Evolutionary conservation across 495 filamentous ascomycete genomes (phyloP), one percentile per base, ranked within the genome.

Genomic region (Talaromyces wortmannii): DNA sequence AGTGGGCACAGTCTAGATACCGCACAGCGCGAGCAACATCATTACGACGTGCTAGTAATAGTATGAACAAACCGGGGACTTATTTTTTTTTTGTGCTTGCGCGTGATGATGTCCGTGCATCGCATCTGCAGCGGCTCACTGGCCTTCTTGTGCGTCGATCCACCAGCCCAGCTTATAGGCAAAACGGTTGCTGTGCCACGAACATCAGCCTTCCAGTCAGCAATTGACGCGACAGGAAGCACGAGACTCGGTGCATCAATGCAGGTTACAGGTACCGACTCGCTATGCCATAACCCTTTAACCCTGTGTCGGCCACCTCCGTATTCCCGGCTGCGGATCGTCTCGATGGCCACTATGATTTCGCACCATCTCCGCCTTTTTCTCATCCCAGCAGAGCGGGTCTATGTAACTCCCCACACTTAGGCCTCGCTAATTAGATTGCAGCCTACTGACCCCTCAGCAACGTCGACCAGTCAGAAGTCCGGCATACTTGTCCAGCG

Each of bases 91-190:
- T 45, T 53, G 17, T 53, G 17, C n/a, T 46, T 46, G 52, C 52
- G 52, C 52, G 52, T 53, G 52, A 53, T 46, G 43, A 15, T 53
- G 52, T 53, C 52, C 43, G 52, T 53, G 52, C 52, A 46, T 46
- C 40, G 52, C 47, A 40, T 45, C 50, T 23, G 23, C 40, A 31
- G 50, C 33, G 48, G 30, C 31, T 16, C 30, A 51, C 32, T 51
- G 48, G 48, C 48, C 13, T 42, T 16, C 13, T 44, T 52, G 31
- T 11, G 49, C 15, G 50, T 44, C 50, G 50, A 52, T 52, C 50
- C 33, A 40, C 12, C 32, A 43, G 32, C 50, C 36, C 36, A 40
- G 13, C 36, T 40, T 8, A 10, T 40, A 10, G 36, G 36, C 36
- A 13, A 40, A 13, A 8, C 36, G 36, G 8, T 40, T 13, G 8